Evolutionary conservation across 805 yeast genomes (phyloP).

Genomic region (Candida methanosorbosa): DNA sequence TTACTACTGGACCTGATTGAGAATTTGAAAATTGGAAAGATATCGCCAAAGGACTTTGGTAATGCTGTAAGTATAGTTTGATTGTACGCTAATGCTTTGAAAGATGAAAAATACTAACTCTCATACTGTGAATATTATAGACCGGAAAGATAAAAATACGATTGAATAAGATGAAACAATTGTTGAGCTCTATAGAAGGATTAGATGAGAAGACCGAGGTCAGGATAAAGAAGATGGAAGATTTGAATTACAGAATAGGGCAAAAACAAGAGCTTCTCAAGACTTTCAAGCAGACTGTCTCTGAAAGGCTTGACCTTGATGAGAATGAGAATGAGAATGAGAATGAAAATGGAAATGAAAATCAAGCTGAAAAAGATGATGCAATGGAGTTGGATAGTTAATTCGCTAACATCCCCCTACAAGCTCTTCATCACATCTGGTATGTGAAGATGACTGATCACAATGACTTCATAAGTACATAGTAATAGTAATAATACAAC

Average conservation of each 20-base stretch:
- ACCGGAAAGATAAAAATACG: slow-evolving; percentile 38
- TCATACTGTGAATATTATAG: slow-evolving; percentile 22
- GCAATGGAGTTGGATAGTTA: too few relatives aligned
- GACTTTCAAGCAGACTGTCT: not conserved
- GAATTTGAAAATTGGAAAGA: slow-evolving; percentile 27
- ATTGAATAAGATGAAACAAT: slow-evolving; percentile 25
- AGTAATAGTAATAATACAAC: too few relatives aligned
- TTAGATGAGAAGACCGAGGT: slow-evolving; percentile 33
- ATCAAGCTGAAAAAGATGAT: too few relatives aligned
- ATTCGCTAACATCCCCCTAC: too few relatives aligned
- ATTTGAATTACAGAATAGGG: slow-evolving; percentile 18
- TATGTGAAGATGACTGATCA: too few relatives aligned
- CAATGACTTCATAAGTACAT: too few relatives aligned
- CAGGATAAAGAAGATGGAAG: slow-evolving; percentile 21
- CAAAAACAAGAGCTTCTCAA: not conserved
- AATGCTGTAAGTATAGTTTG: slow-evolving; percentile 22
- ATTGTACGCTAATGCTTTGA: not conserved
- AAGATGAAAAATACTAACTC: too few relatives aligned
- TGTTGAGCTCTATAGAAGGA: slow-evolving; percentile 35
- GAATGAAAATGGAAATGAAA: too few relatives aligned
- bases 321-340: too few relatives aligned
- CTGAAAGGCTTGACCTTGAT: not conserved
- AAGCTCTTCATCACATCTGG: too few relatives aligned
- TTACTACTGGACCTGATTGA: slow-evolving; percentile 31
- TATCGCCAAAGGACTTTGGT: slow-evolving; percentile 34